A percentile compares a stretch with the other conserved stretches of the same genome.
phyloP scores from a whole-genome alignment of 163 green algal species.

The Prototheca stagnorum region DNA sequence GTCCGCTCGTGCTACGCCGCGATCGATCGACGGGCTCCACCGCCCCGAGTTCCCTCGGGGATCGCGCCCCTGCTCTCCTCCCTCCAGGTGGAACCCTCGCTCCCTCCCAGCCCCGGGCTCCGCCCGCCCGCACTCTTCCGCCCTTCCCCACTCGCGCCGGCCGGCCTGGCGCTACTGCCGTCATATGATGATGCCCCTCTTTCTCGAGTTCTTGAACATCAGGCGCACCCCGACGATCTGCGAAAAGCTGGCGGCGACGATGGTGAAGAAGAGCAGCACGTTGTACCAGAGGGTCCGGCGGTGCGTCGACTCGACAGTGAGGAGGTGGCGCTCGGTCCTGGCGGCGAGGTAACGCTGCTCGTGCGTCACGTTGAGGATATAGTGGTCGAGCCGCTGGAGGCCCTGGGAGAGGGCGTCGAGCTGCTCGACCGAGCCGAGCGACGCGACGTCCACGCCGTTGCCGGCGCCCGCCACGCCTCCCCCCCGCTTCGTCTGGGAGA shows the following conservation, averaged over 20 bases:
- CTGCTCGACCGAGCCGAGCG: conserved; percentile 13
- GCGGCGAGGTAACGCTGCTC: conserved; percentile 27
- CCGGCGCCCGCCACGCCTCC: not conserved
- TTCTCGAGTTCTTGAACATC: conserved; percentile 15
- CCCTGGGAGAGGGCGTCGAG: conserved; percentile 14
- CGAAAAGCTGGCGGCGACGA: conserved; percentile 13
- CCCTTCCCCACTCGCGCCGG: too few relatives aligned
- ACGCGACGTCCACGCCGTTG: conserved; percentile 1
- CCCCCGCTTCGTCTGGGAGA: not conserved
- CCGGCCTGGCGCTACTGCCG: too few relatives aligned
- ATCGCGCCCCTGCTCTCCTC: too few relatives aligned
- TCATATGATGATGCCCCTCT: conserved; percentile 17
- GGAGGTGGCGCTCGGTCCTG: conserved; percentile 20
- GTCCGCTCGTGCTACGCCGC: too few relatives aligned
- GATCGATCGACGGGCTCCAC: too few relatives aligned
- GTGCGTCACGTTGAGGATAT: conserved; percentile 23
- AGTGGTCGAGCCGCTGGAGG: conserved; percentile 21
- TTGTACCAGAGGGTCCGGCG: conserved; percentile 18
- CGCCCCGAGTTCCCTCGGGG: too few relatives aligned
- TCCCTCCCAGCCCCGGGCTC: too few relatives aligned
- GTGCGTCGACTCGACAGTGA: conserved; percentile 16
- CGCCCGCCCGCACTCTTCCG: too few relatives aligned
- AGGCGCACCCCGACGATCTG: conserved; percentile 18
- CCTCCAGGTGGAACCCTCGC: too few relatives aligned
- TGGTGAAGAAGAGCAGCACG: conserved; percentile 12